Conservation (phyloP, 169 alveolate genomes). For the Eimeria brunetti region DNA sequence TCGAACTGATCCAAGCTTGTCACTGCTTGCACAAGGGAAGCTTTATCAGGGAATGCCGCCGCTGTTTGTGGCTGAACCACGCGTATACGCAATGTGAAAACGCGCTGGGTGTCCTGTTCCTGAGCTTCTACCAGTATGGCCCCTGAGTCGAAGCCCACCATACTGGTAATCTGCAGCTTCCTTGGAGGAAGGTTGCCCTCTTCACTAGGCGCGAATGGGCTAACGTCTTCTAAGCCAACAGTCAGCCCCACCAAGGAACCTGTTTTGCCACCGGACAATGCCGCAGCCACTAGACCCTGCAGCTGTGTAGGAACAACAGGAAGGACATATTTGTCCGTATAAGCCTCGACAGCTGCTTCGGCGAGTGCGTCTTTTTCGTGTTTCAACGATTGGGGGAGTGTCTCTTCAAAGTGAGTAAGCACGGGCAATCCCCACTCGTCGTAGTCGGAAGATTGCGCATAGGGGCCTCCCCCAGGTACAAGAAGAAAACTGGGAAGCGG, state of each 20-base stretch:
- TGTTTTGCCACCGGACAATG: neutral
- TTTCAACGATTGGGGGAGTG: neutral
- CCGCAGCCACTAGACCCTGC: neutral
- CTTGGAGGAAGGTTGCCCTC: neutral
- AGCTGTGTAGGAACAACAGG: neutral
- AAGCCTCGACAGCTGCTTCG: neutral
- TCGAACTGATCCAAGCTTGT: neutral
- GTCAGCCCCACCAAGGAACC: constrained; percentile 5
- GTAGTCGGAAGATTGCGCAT: neutral
- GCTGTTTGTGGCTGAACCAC: neutral
- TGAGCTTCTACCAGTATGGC: neutral
- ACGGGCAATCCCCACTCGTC: constrained; percentile 28
- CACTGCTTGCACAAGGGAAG: neutral
- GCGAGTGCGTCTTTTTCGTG: neutral
- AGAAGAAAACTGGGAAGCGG: neutral
- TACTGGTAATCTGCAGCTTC: neutral
- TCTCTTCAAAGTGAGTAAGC: neutral
- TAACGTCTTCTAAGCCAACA: neutral
- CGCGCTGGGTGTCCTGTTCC: neutral
- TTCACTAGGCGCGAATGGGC: neutral
- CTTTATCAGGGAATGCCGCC: neutral
- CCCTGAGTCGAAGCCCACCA: constrained; percentile 10
- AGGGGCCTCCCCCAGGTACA: neutral
- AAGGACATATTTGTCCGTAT: neutral
- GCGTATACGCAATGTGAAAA: constrained; percentile 11